A percentile compares a stretch with the other conserved stretches of the same genome.
phyloP scores from a whole-genome alignment of 306 rosid species.

The Canavalia ensiformis region DNA sequence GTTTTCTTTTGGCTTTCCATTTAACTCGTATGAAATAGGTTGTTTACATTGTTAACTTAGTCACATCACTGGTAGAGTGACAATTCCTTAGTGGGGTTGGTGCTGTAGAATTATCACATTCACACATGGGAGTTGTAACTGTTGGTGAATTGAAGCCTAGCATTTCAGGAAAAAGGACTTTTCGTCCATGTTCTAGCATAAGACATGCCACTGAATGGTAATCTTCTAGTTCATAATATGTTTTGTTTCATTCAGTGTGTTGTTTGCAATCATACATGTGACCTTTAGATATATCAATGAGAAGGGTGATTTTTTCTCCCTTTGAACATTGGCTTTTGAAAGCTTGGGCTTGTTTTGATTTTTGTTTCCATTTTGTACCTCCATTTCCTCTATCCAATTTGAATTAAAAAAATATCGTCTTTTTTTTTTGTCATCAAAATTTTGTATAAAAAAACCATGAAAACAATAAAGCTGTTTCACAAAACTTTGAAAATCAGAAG shows the following conservation, averaged over 20 bases:
- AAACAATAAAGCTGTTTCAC: too few relatives aligned
- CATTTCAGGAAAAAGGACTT: conserved; percentile 90
- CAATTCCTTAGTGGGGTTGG: conserved; percentile 43
- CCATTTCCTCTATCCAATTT: too few relatives aligned
- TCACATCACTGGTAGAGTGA: conserved; percentile 41
- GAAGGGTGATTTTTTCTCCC: background rate
- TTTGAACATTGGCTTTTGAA: too few relatives aligned
- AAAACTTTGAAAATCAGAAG: too few relatives aligned
- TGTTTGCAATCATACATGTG: background rate
- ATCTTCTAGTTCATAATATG: background rate
- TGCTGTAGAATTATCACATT: conserved; percentile 21
- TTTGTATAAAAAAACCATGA: too few relatives aligned
- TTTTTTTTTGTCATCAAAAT: background rate
- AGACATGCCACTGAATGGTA: conserved; percentile 98
- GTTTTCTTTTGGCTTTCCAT: conserved; percentile 10
- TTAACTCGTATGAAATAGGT: background rate
- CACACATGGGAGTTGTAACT: conserved; percentile 87
- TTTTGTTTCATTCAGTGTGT: conserved; percentile 21
- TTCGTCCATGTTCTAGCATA: conserved; percentile 84
- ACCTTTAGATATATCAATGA: background rate
- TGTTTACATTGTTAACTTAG: background rate
- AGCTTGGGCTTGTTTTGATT: too few relatives aligned
- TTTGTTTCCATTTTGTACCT: too few relatives aligned
- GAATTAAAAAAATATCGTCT: background rate
- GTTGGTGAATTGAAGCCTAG: conserved; percentile 93